Conservation (phyloP, 1,284 basidiomycete species). For the Pyrrhoderma noxium region DNA sequence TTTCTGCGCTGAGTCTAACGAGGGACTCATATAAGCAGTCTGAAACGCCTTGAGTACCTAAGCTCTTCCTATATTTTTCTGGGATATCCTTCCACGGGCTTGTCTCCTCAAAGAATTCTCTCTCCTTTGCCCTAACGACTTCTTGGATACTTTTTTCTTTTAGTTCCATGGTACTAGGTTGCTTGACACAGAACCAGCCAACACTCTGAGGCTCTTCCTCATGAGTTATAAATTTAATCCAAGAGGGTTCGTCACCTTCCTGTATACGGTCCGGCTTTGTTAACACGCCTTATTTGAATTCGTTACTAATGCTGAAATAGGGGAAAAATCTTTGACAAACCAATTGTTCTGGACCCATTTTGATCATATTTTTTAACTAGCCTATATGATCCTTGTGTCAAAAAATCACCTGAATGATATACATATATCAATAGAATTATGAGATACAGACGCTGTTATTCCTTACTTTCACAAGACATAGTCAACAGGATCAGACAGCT, state of each 20-base stretch:
- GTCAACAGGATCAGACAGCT: constrained; percentile 66
- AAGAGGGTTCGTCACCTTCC: constrained; percentile 48
- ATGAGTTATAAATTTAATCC: constrained; percentile 54
- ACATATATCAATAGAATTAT: constrained; percentile 1
- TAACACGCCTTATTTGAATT: constrained; percentile 51
- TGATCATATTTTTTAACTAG: constrained; percentile 53
- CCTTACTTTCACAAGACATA: constrained; percentile 65
- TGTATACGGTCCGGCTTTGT: constrained; percentile 75
- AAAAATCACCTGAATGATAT: constrained; percentile 71
- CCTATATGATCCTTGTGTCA: constrained; percentile 61
- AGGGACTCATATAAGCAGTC: constrained; percentile 47
- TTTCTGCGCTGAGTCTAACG: constrained; percentile 48
- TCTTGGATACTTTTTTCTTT: constrained; percentile 46
- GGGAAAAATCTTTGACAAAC: constrained; percentile 30
- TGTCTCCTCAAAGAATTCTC: constrained; percentile 55
- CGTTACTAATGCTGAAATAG: not conserved
- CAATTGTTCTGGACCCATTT: constrained; percentile 58
- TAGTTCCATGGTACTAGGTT: constrained; percentile 36
- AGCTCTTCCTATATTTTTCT: constrained; percentile 31
- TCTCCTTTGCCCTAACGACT: constrained; percentile 53
- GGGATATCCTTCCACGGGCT: constrained; percentile 53
- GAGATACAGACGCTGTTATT: not conserved
- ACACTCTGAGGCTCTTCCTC: constrained; percentile 49
- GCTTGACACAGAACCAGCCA: constrained; percentile 71
- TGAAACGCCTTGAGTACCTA: constrained; percentile 50